phyloP scores from a whole-genome alignment of 2,329 filamentous ascomycete species.

The Hymenoscyphus fructigenus region DNA sequence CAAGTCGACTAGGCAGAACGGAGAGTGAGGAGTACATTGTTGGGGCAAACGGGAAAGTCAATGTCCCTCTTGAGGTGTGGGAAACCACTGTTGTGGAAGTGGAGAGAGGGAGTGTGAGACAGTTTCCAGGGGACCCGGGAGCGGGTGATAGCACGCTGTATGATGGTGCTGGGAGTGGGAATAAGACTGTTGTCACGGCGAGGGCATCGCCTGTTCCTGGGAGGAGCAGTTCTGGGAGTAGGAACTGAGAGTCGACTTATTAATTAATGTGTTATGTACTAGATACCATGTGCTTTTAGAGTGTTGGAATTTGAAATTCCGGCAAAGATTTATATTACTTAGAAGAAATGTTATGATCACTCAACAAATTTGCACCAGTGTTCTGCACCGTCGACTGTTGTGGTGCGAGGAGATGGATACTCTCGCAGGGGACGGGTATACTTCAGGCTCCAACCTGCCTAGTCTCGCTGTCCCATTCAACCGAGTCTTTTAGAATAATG shows the following conservation, averaged over 20 bases:
- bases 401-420: too few relatives aligned
- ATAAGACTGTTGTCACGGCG: slow-evolving; percentile 4
- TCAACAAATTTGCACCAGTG: too few relatives aligned
- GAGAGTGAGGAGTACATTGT: slow-evolving; percentile 30
- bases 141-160: not conserved
- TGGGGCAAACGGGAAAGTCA: not conserved
- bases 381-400: too few relatives aligned
- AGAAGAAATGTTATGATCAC: too few relatives aligned
- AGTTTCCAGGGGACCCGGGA: not conserved
- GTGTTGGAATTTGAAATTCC: not conserved
- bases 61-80: slow-evolving; percentile 28
- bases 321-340: too few relatives aligned
- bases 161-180: not conserved
- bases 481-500: too few relatives aligned
- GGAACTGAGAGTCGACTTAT: not conserved
- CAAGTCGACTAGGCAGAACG: slow-evolving; percentile 13
- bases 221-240: not conserved
- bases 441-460: too few relatives aligned
- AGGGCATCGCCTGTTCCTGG: not conserved
- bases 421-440: too few relatives aligned
- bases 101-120: slow-evolving; percentile 16
- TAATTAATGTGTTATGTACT: not conserved
- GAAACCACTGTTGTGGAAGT: slow-evolving; percentile 25
- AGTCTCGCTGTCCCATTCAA: too few relatives aligned
- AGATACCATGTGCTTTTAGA: not conserved